Evolutionary conservation across 2,329 filamentous ascomycete species (phyloP), one percentile per base, ranked within the genome.

Genomic region (Sclerotiophoma versabilis): DNA sequence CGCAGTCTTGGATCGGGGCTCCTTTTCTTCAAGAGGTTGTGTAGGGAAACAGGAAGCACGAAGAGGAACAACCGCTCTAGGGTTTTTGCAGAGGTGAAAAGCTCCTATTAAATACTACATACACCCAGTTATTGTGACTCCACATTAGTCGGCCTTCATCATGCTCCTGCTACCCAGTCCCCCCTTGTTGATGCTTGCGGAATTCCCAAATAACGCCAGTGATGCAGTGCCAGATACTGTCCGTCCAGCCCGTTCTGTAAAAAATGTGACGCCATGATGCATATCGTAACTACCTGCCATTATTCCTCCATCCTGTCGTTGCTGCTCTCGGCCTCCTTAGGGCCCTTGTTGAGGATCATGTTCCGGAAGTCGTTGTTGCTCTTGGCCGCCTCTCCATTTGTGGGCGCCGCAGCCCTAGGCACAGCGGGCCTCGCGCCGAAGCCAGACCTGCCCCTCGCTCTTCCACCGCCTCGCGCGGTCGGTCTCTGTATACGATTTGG

Each of bases 331-430:
- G 33, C 32, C 3, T 62, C 57, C 48, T 65, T 66, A 1, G 58
- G 57, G 47, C 70, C 71, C 34, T 72, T 76, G 54, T 75, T 76
- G 59, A 80, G 71, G 41, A 85, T 75, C 79, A 85, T 79, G 26
- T 77, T 77, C 49, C 82, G 79, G 69, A 86, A 86, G 64, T 85
- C 83, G 44, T 78, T 79, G 65, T 86, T 86, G 63, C 80, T 84
- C 74, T 84, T 86, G 14, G 64, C 63, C 15, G 64, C 62, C 25
- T 63, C 66, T 20, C 59, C 64, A 15, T 59, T 64, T 8, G 52
- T 56, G 2, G 54, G 34, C 2, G 57, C 51, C 12, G 56, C 49
- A 20, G 33, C 47, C 26, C 60, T 60, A 9, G 69, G 63, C 27
- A 63, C 54, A 4, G 54, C 70, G 71, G 51, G 66, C 57, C 64